Evolutionary conservation across 495 filamentous ascomycete species (phyloP), one percentile per base, ranked within the genome.

Genomic region (Penicillium goetzii): DNA sequence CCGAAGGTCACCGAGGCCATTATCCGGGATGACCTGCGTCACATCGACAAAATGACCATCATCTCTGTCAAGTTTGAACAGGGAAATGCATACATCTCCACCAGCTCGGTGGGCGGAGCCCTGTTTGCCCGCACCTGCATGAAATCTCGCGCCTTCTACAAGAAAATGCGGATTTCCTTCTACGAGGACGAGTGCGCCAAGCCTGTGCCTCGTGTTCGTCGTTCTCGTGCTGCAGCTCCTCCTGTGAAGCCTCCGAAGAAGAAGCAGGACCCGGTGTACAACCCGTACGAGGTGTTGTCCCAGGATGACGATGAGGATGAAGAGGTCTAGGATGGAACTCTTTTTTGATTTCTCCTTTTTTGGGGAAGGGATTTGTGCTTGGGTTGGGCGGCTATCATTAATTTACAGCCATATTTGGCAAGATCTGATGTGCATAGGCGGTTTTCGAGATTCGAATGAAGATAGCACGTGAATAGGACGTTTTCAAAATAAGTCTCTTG

Each of bases 11-110:
- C 54, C 7, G 54, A 57, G 19, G 36, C 34, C 10, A 12, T 43
- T 12, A 25, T 57, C 33, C 54, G 54, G 0, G 19, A 25, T 3
- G 33, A 57, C 12, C 23, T 57, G 4, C 8, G 5, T 9, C 54
- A 57, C 36, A 57, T 57, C 34, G 36, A 57, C 34, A 57, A 57
- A 23, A 23, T 43, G 33, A 14, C 33, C 11, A 19, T 57, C 8
- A 38, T 57, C 19, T 57, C 54, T 7, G 36, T 57, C 3, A 15
- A n/a, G 3, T 40, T 57, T 21, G 33, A 41, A 3, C 6, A 41
- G 0, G 34, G 17, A 1, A 41, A 57, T 14, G 54, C 25, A 11
- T 19, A 41, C 54, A 41, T 57, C 12, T 40, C 33, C 4, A 57
- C 54, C 5, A 57, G 33, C 36, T 57, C 33, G n/a, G 36, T 36